Evolutionary conservation across 345 rosid species (phyloP), one percentile per base, ranked within the genome.

Genomic region (Aethionema arabicum): DNA sequence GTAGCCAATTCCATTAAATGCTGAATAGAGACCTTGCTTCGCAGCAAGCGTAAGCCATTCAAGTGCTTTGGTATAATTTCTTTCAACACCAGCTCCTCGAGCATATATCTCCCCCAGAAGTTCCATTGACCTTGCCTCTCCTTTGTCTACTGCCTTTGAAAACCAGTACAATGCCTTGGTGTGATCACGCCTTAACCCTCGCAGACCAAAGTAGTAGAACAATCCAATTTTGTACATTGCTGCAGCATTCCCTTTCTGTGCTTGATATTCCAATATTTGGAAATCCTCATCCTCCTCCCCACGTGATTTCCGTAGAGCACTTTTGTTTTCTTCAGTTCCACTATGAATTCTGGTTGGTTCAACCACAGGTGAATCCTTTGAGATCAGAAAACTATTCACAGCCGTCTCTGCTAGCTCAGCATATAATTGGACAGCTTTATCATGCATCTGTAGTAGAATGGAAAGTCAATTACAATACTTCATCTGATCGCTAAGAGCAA

Each of bases 221-320:
- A 85, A 62, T 13, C 99, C 99, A 43, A 90, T 80, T 65, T 75
- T 95, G 77, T 87, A 84, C 99, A 95, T 90, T 0, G 97, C 97
- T 2, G 15, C 78, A 35, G 91, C 83, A 82, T 88, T 90, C 43
- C 98, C 99, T 76, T 90, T 95, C 73, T 86, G 96, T 14, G 99
- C 99, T 74, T 90, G 96, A 72, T 87, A 90, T 67, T 90, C 98
- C 77, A 88, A 74, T 58, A 90, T 87, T 84, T 95, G 99, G 52
- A 90, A 95, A 73, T 87, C 99, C 65, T 95, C 98, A 61, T 95
- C 98, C 11, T 95, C 93, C 73, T 95, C 99, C n/a, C 99, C 99
- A 32, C 84, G 80, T 0, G 86, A 90, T 69, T 90, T 90, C 74
- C 95, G 86, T 30, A 95, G 53, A 13, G 89, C 96, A 12, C 84